phyloP scores from a whole-genome alignment of 208 protist species.

The Trichomonas tenax region DNA sequence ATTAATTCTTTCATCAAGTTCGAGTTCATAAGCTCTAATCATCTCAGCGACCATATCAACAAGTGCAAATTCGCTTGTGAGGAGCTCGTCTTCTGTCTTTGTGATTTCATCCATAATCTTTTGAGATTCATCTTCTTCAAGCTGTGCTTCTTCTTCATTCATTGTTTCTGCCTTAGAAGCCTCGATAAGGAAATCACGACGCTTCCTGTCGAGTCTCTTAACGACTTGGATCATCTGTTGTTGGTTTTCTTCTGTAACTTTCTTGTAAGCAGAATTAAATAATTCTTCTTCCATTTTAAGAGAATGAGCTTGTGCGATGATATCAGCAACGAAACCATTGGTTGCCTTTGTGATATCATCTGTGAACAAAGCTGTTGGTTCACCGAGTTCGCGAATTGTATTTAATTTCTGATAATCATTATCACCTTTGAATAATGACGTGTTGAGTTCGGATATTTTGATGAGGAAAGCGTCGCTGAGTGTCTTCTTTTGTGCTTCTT shows the following conservation, averaged over 20 bases:
- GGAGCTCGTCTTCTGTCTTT: neutral
- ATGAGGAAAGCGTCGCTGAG: neutral
- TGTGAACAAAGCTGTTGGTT: neutral
- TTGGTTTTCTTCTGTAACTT: neutral
- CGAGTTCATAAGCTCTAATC: neutral
- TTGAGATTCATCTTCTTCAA: neutral
- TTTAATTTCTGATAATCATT: neutral
- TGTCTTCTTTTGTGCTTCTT: neutral
- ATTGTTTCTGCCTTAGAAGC: neutral
- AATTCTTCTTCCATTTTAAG: neutral
- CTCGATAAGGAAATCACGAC: neutral
- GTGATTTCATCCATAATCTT: neutral
- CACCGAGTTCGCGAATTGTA: neutral
- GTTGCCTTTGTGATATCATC: neutral
- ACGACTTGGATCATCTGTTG: neutral
- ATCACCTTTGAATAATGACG: neutral
- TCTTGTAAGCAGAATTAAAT: neutral
- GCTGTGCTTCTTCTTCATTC: neutral
- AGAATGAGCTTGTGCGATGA: neutral
- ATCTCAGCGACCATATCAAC: neutral
- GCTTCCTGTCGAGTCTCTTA: neutral
- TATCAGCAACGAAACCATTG: neutral
- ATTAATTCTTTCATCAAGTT: slow-evolving; percentile 17
- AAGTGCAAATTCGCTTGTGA: neutral
- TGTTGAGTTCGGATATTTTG: neutral